Evolutionary conservation across 2,329 filamentous ascomycete species (phyloP), one percentile per base, ranked within the genome.

Genomic region (Aulographum hederae): DNA sequence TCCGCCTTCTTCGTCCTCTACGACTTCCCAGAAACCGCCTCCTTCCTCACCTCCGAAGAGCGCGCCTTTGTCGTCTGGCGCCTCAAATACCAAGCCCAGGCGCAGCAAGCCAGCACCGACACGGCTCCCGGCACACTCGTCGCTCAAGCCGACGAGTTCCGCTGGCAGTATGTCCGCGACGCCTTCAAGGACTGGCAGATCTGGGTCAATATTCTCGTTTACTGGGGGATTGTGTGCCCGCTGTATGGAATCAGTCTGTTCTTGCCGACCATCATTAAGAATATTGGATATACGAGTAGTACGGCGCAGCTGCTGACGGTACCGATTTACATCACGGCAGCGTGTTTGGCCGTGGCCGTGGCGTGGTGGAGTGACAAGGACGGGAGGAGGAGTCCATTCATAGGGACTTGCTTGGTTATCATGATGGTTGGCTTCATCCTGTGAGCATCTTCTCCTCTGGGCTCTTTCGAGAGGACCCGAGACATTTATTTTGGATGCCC

Each of bases 21-120:
- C 33, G 74, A 78, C 48, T 75, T 73, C 34, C 72, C 72, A 0
- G 56, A 60, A 21, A 73, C 61, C 0, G 67, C 71, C 3, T 57
- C 55, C 2, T 76, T 75, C 38, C 53, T 77, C 6, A 60, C 54
- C 0, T 53, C 65, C 2, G 44, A 54, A 3, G 59, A 67, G 37
- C 56, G 72, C 2, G 52, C 57, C 0, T 69, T 65, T 34, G 65
- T 82, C 31, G 62, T 69, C 15, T 58, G 63, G 6, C 69, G 78
- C 0, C 60, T 85, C n/a, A 36, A 37, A 23, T 36, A 37, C 19
- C 33, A 37, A 29, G 26, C 18, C 18, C 26, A 34, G 6, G 8
- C 13, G 21, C 32, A 34, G 27, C 12, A 13, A 10, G 27, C 27
- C 15, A 14, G 27, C 12, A 8, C 27, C 16, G 27, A 28, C 27